Base-by-base conservation (phyloP, 2,329 filamentous ascomycete genomes). In the Lachnellula occidentalis region DNA sequence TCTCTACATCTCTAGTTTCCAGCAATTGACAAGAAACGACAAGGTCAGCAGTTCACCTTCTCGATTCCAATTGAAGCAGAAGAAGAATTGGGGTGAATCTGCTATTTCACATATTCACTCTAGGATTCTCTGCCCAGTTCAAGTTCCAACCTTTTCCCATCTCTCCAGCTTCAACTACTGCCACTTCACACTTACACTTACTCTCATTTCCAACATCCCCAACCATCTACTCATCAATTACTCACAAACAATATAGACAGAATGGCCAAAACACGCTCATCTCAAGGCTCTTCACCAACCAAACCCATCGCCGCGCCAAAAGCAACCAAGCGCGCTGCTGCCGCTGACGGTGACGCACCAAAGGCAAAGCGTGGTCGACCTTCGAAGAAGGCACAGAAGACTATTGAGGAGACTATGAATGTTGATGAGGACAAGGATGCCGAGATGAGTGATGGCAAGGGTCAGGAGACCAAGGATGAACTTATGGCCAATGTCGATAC, bases 281-380 rank as follows among this genome's bases (percentile, higher is more conserved):
- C 53, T 19, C 53, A 52, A 36, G 49, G 42, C 24, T 51, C 36
- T n/a, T 57, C 51, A 27, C 55, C 34, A 19, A 4, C 19, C 22
- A 19, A 17, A 3, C 3, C 14, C 22, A 12, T 1, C 22, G 24
- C 39, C 39, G 17, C 21, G 11, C 19, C 39, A n/a, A 42, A 15
- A 9, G 17, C 14, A 9, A 17, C 15, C 19, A 42, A 42, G 17
- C 39, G 39, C 14, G 5, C 39, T 17, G 39, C n/a, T 9, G 19
- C 5, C 19, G 39, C 3, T 19, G 9, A 9, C 19, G 17, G 17
- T 46, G 27, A 50, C 14, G 63, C 59, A 34, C 57, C 62, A 22
- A 58, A 50, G 24, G 58, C 67, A 0, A 78, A 76, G 58, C 70
- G 71, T 41, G 72, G 70, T 42, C 73, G 57, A 15, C 50, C 54